A percentile compares a stretch with the other conserved stretches of the same genome.
Conservation (phyloP, 371 early-diverging fungal species). For the Zopfochytrium polystomum region DNA sequence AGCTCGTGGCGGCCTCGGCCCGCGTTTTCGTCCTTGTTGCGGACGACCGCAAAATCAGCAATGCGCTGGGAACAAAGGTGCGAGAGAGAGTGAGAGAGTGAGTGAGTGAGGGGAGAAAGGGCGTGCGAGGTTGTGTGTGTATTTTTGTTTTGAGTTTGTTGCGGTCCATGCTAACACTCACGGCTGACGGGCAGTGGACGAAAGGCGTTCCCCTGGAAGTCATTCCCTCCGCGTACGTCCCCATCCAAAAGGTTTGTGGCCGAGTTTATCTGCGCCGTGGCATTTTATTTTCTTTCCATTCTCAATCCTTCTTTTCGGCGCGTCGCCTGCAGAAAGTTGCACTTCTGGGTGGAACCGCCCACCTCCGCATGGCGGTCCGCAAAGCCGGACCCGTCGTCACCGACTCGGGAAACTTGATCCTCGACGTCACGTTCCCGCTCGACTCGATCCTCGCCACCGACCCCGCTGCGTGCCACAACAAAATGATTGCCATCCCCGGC, state of each 20-base stretch:
- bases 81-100: too few species aligned
- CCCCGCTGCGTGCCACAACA: conserved; percentile 29
- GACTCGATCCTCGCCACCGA: conserved; percentile 61
- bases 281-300: neutral
- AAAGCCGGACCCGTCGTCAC: conserved; percentile 95
- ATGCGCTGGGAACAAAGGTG: conserved; percentile 70
- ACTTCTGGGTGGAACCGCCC: conserved; percentile 48
- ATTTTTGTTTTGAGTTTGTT: too few species aligned
- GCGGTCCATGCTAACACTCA: conserved; percentile 5
- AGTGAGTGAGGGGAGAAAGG: too few species aligned
- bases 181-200: conserved; percentile 55
- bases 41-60: conserved; percentile 80
- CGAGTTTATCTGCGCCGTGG: too few species aligned
- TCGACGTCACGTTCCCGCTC: conserved; percentile 76
- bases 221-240: conserved; percentile 70
- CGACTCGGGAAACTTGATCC: conserved; percentile 91
- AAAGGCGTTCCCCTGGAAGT: conserved; percentile 90
- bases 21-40: conserved; percentile 82
- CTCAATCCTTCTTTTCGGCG: neutral
- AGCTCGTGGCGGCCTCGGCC: conserved; percentile 82
- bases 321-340: conserved; percentile 19
- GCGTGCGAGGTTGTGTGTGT: too few species aligned
- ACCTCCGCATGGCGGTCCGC: conserved; percentile 75
- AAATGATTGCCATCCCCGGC: conserved; percentile 73
- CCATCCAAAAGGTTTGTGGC: conserved; percentile 42